Base-by-base conservation (phyloP, 495 filamentous ascomycete genomes). In the Penicillium lagena region DNA sequence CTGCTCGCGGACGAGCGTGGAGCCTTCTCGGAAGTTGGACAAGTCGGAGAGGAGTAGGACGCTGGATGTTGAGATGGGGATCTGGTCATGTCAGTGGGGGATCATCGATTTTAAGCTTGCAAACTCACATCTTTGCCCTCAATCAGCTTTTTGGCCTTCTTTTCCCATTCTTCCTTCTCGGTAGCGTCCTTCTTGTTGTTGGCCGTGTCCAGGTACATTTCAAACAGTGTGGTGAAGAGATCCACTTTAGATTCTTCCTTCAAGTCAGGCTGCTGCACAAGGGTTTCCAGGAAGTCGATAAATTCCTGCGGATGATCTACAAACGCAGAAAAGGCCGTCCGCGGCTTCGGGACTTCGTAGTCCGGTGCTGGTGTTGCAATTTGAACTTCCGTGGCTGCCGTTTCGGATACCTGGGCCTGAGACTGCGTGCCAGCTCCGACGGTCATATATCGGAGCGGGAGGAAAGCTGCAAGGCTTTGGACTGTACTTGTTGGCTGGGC, bases 271-370 rank as follows among this genome's bases (percentile, higher is more conserved):
- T 85, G 77, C 46, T 80, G 75, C 7, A 86, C 78, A 41, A 83
- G 90, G 15, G 86, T 86, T 68, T 98, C 93, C 1, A 98, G 70
- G 56, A 98, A 98, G 9, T 79, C 69, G 40, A 96, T 87, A 57
- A 98, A 96, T 51, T 96, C 80, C 43, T 85, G 77, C 0, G 93
- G 81, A 53, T 96, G 89, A 56, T 96, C 91, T 39, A 97, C 90
- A 60, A 97, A 98, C 0, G 87, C 89, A 7, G 93, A 95, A 64
- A 98, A 98, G 2, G 93, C 94, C 1, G 86, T 91, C 40, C 94
- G 73, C 7, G 94, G 91, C 51, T 82, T 86, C 0, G 94, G 90
- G 3, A 73, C 51, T 6, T 67, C 54, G 37, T 79, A 77, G 1
- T 52, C 51, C 32, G 59, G 56, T 10, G 40, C 31, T 11, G 51